phyloP scores from a whole-genome alignment of 2,329 filamentous ascomycete species.

The Alternaria alternata region DNA sequence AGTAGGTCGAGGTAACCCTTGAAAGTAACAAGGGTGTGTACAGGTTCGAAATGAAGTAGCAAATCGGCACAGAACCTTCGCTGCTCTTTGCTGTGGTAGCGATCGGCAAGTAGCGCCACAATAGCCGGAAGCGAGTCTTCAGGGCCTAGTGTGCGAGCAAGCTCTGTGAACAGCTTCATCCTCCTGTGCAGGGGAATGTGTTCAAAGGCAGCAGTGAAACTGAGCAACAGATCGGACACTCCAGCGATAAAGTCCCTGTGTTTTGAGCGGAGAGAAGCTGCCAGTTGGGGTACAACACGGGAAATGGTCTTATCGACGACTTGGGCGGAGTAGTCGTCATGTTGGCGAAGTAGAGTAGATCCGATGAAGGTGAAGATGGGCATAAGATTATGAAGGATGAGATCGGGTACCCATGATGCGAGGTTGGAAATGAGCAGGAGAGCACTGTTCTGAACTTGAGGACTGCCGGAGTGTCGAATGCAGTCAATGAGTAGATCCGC shows the following conservation, averaged over 20 bases:
- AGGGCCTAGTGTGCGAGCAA: conserved; percentile 84
- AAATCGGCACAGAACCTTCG: conserved; percentile 79
- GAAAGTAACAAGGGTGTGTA: conserved; percentile 76
- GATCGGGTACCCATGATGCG: conserved; percentile 85
- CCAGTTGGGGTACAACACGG: conserved; percentile 89
- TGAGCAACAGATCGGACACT: conserved; percentile 88
- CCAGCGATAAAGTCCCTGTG: conserved; percentile 82
- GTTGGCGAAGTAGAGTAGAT: conserved; percentile 86
- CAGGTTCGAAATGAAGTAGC: conserved; percentile 74
- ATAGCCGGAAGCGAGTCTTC: conserved; percentile 89
- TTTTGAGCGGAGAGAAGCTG: conserved; percentile 80
- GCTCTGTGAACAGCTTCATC: conserved; percentile 80
- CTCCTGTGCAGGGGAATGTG: conserved; percentile 91
- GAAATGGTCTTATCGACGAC: conserved; percentile 95
- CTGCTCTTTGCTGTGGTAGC: conserved; percentile 80
- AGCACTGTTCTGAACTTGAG: conserved; percentile 91
- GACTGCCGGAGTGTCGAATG: conserved; percentile 88
- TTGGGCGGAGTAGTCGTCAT: conserved; percentile 95
- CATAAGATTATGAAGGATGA: conserved; percentile 97
- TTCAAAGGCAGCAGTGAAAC: conserved; percentile 95
- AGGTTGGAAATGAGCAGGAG: conserved; percentile 87
- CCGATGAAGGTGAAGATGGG: conserved; percentile 99
- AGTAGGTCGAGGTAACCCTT: conserved; percentile 79
- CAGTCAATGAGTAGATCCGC: conserved; percentile 93
- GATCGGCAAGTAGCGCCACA: conserved; percentile 87